Conservation (phyloP, 2,329 filamentous ascomycete genomes). For the Mycosphaerella arachidis region DNA sequence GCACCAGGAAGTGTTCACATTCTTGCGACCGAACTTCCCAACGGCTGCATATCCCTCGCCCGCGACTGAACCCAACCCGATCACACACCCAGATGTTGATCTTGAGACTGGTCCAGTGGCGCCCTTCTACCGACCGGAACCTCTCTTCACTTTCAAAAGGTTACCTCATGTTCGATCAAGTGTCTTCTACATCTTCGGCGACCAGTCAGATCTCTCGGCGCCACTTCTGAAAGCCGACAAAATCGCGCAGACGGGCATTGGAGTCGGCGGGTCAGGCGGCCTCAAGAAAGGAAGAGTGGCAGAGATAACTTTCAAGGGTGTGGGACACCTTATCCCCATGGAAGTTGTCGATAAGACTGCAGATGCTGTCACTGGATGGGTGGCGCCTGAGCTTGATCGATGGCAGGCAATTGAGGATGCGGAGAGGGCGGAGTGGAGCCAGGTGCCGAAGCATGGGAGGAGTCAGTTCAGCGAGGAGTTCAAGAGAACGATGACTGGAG, state of each 20-base stretch:
- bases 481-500: conserved; percentile 19
- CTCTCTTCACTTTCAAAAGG: conserved; percentile 50
- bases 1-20: conserved; percentile 82
- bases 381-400: conserved; percentile 30
- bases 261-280: conserved; percentile 64
- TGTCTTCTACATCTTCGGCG: conserved; percentile 67
- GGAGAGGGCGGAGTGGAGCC: conserved; percentile 26
- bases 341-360: conserved; percentile 68
- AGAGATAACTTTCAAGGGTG: conserved; percentile 58
- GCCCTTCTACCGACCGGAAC: conserved; percentile 66
- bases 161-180: conserved; percentile 60
- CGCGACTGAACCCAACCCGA: conserved; percentile 33
- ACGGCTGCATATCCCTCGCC: conserved; percentile 22
- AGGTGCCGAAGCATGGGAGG: conserved; percentile 26
- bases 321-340: conserved; percentile 80
- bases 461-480: conserved; percentile 28
- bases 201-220: conserved; percentile 52
- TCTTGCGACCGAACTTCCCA: conserved; percentile 57
- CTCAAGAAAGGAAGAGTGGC: conserved; percentile 61
- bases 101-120: conserved; percentile 24
- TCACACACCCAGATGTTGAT: conserved; percentile 43
- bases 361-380: conserved; percentile 40
- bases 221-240: conserved; percentile 53
- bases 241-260: conserved; percentile 59
- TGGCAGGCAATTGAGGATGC: conserved; percentile 31